A percentile compares a stretch with the other conserved stretches of the same genome.
phyloP scores from a whole-genome alignment of 2,329 filamentous ascomycete species.

The Parafenestella ontariensis region DNA sequence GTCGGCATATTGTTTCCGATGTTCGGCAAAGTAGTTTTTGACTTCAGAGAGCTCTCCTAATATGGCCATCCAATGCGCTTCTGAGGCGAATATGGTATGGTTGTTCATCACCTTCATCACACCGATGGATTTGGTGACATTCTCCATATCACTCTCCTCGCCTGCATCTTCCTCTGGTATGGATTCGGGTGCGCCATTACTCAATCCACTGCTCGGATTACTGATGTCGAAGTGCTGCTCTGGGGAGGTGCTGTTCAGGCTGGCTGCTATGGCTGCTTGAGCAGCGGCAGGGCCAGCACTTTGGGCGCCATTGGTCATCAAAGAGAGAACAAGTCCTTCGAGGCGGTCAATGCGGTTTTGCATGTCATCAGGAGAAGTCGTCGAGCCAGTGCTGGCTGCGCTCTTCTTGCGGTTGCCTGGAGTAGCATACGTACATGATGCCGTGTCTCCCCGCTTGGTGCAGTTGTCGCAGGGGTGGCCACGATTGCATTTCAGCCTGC shows the following conservation, averaged over 20 bases:
- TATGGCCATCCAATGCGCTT: conserved; percentile 62
- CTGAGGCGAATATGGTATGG: conserved; percentile 57
- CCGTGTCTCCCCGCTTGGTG: conserved; percentile 81
- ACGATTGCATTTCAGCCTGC: conserved; percentile 88
- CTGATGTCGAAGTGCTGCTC: conserved; percentile 59
- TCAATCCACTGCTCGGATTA: conserved; percentile 63
- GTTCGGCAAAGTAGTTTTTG: conserved; percentile 83
- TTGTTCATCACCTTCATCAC: conserved; percentile 62
- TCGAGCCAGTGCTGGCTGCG: conserved; percentile 59
- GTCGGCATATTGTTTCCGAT: conserved; percentile 88
- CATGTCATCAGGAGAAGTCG: conserved; percentile 87
- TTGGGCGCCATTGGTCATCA: conserved; percentile 88
- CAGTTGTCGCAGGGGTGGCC: conserved; percentile 93
- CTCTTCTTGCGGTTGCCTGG: conserved; percentile 75
- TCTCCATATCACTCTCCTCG: conserved; percentile 69
- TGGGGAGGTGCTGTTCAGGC: conserved; percentile 48
- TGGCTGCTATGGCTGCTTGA: conserved; percentile 62
- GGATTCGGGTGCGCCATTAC: conserved; percentile 62
- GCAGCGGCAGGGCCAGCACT: conserved; percentile 66
- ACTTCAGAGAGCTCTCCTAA: conserved; percentile 80
- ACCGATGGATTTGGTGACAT: conserved; percentile 58
- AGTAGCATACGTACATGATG: conserved; percentile 83
- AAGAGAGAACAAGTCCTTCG: conserved; percentile 86
- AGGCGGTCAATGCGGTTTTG: conserved; percentile 96
- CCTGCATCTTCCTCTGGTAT: conserved; percentile 60